Evolutionary conservation across 768 basidiomycete genomes (phyloP), one percentile per base, ranked within the genome.

Genomic region (Pisolithus microcarpus): DNA sequence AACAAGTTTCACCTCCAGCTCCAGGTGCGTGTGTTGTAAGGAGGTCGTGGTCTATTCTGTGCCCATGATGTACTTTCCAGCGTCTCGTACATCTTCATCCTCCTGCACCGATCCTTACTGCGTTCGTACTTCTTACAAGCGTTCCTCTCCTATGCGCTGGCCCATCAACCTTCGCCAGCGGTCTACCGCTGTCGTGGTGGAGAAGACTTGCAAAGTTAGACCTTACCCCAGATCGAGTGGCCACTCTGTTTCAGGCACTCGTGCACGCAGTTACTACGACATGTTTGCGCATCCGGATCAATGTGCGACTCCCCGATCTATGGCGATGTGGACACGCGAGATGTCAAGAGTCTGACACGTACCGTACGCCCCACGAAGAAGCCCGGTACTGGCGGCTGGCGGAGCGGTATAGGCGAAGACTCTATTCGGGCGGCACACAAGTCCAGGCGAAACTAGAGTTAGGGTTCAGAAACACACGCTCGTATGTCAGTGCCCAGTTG

Each of bases 301-400:
- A 37, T 5, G 42, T 56, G 28, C 49, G 24, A 13, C 23, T 53
- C 1, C 57, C 58, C 4, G 21, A 21, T 15, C 58, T 31, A 28
- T 61, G 54, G 52, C 50, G 37, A 23, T 2, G 19, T 43, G 50
- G 15, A n/a, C 49, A 5, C 55, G 52, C 19, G 19, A 47, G 24
- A 8, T 16, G 26, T 13, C 48, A 21, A 38, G 24, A 26, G 18
- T 57, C 57, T 28, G 51, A 50, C 9, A 46, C 50, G 19, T 67
- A 67, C 34, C 46, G 54, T n/a, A 66, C 56, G 0, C 50, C 56
- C 36, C 50, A 46, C 34, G 62, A 57, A 4, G 60, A 72, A 55
- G 58, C 61, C 40, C 56, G 44, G 34, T 72, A 69, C 43, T 70
- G 69, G 69, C 55, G 56, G 0, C 55, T 58, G 37, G 58, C 70